Conservation (phyloP, 2,329 filamentous ascomycete genomes). For the Davidsoniella neocaledoniae region DNA sequence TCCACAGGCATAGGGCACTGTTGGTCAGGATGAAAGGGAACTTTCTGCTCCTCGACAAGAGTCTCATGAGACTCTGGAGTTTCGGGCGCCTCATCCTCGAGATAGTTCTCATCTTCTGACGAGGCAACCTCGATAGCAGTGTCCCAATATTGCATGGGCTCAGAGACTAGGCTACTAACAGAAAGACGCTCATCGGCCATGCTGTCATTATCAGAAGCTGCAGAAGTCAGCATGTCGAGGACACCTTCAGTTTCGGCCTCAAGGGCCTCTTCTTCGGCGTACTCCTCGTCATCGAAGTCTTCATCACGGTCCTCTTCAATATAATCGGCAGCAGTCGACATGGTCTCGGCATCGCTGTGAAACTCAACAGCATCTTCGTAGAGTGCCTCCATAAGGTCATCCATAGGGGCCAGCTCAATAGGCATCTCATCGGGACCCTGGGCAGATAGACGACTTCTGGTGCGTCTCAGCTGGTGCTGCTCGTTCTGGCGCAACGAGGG, state of each 20-base stretch:
- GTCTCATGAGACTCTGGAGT: not conserved
- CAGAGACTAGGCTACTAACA: not conserved
- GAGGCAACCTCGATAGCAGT: constrained; percentile 13
- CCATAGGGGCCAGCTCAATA: constrained; percentile 14
- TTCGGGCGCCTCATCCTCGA: constrained; percentile 39
- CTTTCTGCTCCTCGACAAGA: constrained; percentile 17
- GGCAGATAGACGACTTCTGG: constrained; percentile 25
- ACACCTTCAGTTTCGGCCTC: not conserved
- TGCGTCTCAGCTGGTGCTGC: constrained; percentile 25
- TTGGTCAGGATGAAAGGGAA: constrained; percentile 19
- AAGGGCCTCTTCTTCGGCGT: not conserved
- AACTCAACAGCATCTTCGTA: constrained; percentile 31
- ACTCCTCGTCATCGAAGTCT: not conserved
- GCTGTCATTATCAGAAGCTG: not conserved
- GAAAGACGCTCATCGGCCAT: constrained; percentile 4
- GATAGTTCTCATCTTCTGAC: constrained; percentile 6
- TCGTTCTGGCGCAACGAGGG: constrained; percentile 31
- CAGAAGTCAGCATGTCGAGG: constrained; percentile 2
- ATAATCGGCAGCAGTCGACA: not conserved
- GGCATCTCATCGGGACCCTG: constrained; percentile 15
- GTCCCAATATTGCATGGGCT: not conserved
- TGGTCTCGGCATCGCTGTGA: constrained; percentile 17
- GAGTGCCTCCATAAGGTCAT: constrained; percentile 24
- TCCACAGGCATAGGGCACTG: constrained; percentile 59
- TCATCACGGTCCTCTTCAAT: no score